Evolutionary conservation across 2,329 filamentous ascomycete genomes (phyloP).

Genomic region (Parasarocladium wereldwijsianum): DNA sequence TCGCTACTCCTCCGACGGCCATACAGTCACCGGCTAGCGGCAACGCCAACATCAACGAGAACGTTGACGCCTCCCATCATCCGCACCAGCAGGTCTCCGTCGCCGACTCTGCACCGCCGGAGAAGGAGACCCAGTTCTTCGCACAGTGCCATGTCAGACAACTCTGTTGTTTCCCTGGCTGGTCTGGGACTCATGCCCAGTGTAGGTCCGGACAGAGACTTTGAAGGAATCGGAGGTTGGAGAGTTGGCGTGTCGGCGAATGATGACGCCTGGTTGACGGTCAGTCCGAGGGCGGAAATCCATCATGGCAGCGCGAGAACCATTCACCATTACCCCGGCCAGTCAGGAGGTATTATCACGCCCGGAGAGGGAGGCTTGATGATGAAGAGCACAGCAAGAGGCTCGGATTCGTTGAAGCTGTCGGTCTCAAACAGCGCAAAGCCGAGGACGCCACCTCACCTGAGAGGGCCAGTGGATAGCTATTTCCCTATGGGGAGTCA

Average conservation of each 20-base stretch:
- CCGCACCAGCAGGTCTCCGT: constrained; percentile 5
- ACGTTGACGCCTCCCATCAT: constrained; percentile 8
- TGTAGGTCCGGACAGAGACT: constrained; percentile 38
- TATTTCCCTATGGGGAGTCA: too few relatives aligned
- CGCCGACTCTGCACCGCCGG: constrained; percentile 14
- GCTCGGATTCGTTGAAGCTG: constrained; percentile 16
- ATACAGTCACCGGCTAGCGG: constrained; percentile 5
- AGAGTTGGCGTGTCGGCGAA: constrained; percentile 16
- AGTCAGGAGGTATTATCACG: constrained; percentile 22
- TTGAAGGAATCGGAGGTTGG: constrained; percentile 44
- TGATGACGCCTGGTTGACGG: constrained; percentile 30
- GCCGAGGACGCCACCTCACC: too few relatives aligned
- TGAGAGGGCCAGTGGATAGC: too few relatives aligned
- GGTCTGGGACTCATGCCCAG: constrained; percentile 28
- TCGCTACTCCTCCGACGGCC: constrained; percentile 22
- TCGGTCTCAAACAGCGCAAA: too few relatives aligned
- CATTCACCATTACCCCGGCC: constrained; percentile 23
- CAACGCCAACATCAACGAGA: constrained; percentile 6
- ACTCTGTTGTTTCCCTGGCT: constrained; percentile 18
- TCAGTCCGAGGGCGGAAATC: constrained; percentile 32
- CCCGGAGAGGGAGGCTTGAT: constrained; percentile 27
- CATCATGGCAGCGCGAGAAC: constrained; percentile 34
- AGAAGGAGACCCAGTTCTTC: constrained; percentile 17
- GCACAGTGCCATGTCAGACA: constrained; percentile 15
- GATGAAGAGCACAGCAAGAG: constrained; percentile 25